Evolutionary conservation across 1,139 yeast species (phyloP), one percentile per base, ranked within the genome.

Genomic region (Pichia sp.): DNA sequence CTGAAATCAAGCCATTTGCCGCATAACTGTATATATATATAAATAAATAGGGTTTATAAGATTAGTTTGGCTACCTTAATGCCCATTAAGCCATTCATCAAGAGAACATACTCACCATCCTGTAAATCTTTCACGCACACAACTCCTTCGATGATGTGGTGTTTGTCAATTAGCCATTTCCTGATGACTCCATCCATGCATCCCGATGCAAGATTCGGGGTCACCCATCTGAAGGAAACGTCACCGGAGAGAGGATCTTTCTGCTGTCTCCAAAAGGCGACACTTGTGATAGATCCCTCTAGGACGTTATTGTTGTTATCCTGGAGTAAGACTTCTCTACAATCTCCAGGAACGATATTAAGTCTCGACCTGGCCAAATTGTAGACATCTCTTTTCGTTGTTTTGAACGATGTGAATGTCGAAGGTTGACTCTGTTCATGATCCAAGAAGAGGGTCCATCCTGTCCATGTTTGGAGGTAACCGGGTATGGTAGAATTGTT

Each of bases 161-260:
- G 78, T 49, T 81, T 79, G 16, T 77, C 71, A 16, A 93, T 67
- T 50, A 93, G 70, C 66, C 78, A 79, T 59, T 83, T 83, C 61
- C 98, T 76, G 64, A 83, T 81, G 0, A 87, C 93, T 7, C 98
- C 98, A 70, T 92, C 86, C 52, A 92, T 75, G 65, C 97, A 89
- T 0, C 98, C 99, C 11, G 84, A 73, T 1, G 82, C 74, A 45
- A 90, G 71, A 30, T 77, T 74, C 1, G 99, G 99, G 0, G 98
- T 93, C 3, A 84, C 72, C 95, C 96, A 93, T 40, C 69, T 69
- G 45, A 77, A 80, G 4, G 68, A 70, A 1, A 63, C 55, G 1
- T 62, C 56, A 1, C 65, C 65, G 2, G 65, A 59, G 10, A 64
- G 57, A 1, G 65, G 67, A 11, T 67, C 65, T 26, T 59, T 60